Evolutionary conservation across 106 monocot species (phyloP), one percentile per base, ranked within the genome.

Genomic region (Ottelia alismoides): DNA sequence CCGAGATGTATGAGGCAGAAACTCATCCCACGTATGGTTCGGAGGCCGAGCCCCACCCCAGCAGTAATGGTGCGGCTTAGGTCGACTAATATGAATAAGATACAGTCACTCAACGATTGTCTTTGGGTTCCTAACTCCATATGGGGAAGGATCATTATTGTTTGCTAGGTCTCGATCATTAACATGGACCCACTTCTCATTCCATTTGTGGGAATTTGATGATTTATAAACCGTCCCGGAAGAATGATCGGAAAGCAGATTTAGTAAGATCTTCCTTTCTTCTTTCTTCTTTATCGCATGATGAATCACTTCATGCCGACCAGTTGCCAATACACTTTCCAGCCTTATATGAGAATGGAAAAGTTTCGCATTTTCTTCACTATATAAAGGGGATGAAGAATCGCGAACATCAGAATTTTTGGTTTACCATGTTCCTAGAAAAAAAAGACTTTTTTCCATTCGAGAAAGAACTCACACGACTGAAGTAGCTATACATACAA

Each of bases 21-120:
- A 69, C 52, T 59, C 60, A 28, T 69, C 68, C 60, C 68, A 69
- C 52, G 43, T 52, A 69, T 11, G 52, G 60, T 53, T 69, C 60
- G 45, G 68, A 60, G 52, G 27, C 51, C 46, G 20, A 60, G 50
- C 68, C 43, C 60, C 59, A 60, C 68, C 68, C 52, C 60, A 69
- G 26, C 68, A 69, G 60, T 30, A 69, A 69, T 69, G 59, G 68
- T 60, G 52, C 14, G 60, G 58, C 58, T 59, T 40, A 57, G 32
- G 57, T 57, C 57, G 32, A 57, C 57, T 31, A 31, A 57, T 54
- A 28, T 0, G 56, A 19, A 57, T 57, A 57, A 57, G 31, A 30
- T 57, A 20, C 1, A 30, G 2, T 57, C 14, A 17, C 5, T 28
- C 22, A 57, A 1, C 18, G 56, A 57, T 57, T 57, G 19, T 2